phyloP scores from a whole-genome alignment of 495 filamentous ascomycete species.

The Chaetomidium leptoderma region DNA sequence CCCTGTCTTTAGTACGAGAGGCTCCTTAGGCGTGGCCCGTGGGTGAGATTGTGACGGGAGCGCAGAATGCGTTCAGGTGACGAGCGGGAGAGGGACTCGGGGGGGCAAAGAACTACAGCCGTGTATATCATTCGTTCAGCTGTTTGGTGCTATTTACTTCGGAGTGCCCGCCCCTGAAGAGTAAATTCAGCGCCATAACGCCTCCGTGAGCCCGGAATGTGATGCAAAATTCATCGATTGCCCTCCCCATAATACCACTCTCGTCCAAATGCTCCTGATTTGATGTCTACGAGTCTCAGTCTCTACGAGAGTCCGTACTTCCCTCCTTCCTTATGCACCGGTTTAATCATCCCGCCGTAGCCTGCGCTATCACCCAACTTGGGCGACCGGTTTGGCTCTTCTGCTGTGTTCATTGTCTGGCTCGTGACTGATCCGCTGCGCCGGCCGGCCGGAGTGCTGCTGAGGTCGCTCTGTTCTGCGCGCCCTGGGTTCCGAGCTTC shows the following conservation, averaged over 20 bases:
- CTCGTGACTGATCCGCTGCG: not conserved
- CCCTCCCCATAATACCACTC: not conserved
- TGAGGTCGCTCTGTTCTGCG: conserved; percentile 8
- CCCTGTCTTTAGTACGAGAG: conserved; percentile 20
- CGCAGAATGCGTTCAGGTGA: not conserved
- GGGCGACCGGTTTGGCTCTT: not conserved
- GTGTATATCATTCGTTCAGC: too few species aligned
- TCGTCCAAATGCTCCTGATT: too few species aligned
- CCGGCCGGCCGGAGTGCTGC: not conserved
- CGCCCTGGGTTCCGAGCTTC: not conserved
- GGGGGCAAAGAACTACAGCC: too few species aligned
- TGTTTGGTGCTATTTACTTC: too few species aligned
- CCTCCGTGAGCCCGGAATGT: too few species aligned
- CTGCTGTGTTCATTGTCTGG: not conserved
- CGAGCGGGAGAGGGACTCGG: not conserved
- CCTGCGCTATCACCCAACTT: conserved; percentile 19
- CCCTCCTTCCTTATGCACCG: conserved; percentile 3
- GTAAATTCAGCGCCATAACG: too few species aligned
- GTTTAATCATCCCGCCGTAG: conserved; percentile 18
- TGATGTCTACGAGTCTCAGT: not conserved
- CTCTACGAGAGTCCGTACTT: conserved; percentile 11
- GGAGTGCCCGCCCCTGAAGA: too few species aligned
- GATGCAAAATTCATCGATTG: too few species aligned
- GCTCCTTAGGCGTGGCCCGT: too few species aligned
- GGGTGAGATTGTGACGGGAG: too few species aligned